Base-by-base conservation (phyloP, 1,284 basidiomycete species). In the Coniferiporia weirii region DNA sequence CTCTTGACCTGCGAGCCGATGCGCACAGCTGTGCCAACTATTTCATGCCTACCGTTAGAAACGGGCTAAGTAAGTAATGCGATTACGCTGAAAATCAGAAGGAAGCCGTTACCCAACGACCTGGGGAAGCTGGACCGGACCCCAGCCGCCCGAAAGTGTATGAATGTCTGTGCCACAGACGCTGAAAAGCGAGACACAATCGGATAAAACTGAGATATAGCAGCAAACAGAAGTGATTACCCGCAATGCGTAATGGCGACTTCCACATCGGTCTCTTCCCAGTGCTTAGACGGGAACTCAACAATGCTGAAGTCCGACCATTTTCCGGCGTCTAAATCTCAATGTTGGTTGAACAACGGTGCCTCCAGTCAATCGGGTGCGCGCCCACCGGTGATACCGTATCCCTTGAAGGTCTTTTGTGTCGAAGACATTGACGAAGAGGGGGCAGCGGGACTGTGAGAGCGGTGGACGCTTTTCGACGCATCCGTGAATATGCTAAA, bases 1-100 rank as follows among this genome's bases (percentile, higher is more conserved):
- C 74, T 77, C 20, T 54, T 76, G 54, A 85, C 83, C 55, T 81
- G 78, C 34, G 76, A 69, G 7, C 82, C 81, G 60, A 84, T 78
- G 19, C 76, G 73, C 19, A 75, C 75, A 44, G 81, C 83, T 7
- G 72, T 73, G 15, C 85, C 84, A 57, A 82, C 74, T 62, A 87
- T 85, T 70, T 87, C 85, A 69, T 87, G 85, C 27, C 78, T 62
- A 9, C 4, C 20, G 8, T 19, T 43, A 8, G 15, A 46, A 17
- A 46, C 8, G 12, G 8, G 2, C n/a, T 13, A 3, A 20, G n/a
- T 17, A 34, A 75, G 75, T 12, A 3, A 74, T 73, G 63, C 6
- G 57, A 75, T 75, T 32, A 17, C 27, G 19, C 10, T 43, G 66
- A 51, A 15, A 19, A n/a, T 5, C 19, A 19, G 9, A 40, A 10